Evolutionary conservation across 1,284 basidiomycete genomes (phyloP).

Genomic region (Amylostereum chailletii): DNA sequence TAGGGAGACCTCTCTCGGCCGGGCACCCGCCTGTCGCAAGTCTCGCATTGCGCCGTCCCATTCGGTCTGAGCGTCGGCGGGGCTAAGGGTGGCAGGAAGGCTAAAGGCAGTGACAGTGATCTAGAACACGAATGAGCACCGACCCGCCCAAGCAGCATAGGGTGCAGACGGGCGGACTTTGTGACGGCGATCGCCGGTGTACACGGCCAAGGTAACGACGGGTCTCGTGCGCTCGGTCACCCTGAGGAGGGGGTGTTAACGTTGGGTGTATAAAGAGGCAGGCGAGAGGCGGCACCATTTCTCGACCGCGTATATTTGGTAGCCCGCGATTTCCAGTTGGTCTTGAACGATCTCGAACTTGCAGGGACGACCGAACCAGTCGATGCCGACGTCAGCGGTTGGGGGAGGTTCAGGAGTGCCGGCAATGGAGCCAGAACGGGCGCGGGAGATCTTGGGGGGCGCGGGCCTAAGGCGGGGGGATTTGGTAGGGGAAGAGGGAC

Average conservation of each 20-base stretch:
- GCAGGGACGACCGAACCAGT: conserved; percentile 30
- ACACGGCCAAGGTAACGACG: conserved; percentile 57
- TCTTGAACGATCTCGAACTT: conserved; percentile 40
- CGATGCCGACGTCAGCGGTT: conserved; percentile 5
- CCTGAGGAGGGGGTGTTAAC: conserved; percentile 27
- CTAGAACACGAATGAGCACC: conserved; percentile 21
- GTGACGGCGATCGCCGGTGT: conserved; percentile 64
- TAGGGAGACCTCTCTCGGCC: conserved; percentile 47
- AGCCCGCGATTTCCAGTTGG: conserved; percentile 41
- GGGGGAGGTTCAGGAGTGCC: background rate
- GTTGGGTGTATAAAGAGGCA: background rate
- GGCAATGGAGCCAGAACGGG: conserved; percentile 4
- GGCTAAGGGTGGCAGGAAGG: conserved; percentile 31
- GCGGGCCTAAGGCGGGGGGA: conserved; percentile 6
- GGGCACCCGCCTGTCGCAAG: conserved; percentile 57
- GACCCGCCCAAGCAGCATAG: background rate
- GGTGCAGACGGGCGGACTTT: conserved; percentile 28
- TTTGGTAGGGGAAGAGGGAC: conserved; percentile 1
- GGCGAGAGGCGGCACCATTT: conserved; percentile 43
- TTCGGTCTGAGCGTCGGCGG: conserved; percentile 38
- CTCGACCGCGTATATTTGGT: conserved; percentile 77
- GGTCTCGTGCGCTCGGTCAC: conserved; percentile 56
- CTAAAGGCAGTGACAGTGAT: conserved; percentile 51
- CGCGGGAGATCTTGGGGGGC: conserved; percentile 3
- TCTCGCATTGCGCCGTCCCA: conserved; percentile 53